phyloP scores from a whole-genome alignment of 768 basidiomycete genomes.

The Clitopilus hobsonii region DNA sequence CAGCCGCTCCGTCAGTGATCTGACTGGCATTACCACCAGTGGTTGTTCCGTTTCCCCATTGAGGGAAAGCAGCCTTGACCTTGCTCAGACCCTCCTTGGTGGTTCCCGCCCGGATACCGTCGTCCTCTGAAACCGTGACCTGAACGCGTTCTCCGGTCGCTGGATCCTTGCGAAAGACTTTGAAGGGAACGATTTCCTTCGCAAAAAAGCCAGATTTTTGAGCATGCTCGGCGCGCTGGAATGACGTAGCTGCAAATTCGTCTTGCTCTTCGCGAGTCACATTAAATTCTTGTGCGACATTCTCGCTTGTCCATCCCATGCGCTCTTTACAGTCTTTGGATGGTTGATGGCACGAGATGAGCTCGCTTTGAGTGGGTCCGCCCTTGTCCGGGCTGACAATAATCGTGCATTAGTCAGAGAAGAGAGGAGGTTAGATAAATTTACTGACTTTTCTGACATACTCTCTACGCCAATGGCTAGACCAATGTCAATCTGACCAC shows the following conservation, averaged over 20 bases:
- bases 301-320: conserved; percentile 92
- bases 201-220: conserved; percentile 61
- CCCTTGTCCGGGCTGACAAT: conserved; percentile 57
- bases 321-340: conserved; percentile 62
- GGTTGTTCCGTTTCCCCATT: conserved; percentile 70
- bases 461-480: conserved; percentile 82
- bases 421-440: neutral
- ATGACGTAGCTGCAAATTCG: conserved; percentile 67
- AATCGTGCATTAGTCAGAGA: neutral
- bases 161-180: conserved; percentile 55
- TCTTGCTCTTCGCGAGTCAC: conserved; percentile 76
- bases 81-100: conserved; percentile 60
- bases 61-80: conserved; percentile 74
- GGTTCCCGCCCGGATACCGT: conserved; percentile 74
- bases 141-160: conserved; percentile 45
- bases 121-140: conserved; percentile 64
- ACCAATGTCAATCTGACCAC: conserved; percentile 78
- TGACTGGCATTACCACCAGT: conserved; percentile 88
- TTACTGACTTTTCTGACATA: conserved; percentile 73
- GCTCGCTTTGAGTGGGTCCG: conserved; percentile 55
- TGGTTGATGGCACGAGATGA: conserved; percentile 48
- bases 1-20: conserved; percentile 80
- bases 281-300: conserved; percentile 71
- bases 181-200: conserved; percentile 74
- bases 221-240: conserved; percentile 74